phyloP scores from a whole-genome alignment of 805 yeast genomes.

The Wickerhamiella siamensis region DNA sequence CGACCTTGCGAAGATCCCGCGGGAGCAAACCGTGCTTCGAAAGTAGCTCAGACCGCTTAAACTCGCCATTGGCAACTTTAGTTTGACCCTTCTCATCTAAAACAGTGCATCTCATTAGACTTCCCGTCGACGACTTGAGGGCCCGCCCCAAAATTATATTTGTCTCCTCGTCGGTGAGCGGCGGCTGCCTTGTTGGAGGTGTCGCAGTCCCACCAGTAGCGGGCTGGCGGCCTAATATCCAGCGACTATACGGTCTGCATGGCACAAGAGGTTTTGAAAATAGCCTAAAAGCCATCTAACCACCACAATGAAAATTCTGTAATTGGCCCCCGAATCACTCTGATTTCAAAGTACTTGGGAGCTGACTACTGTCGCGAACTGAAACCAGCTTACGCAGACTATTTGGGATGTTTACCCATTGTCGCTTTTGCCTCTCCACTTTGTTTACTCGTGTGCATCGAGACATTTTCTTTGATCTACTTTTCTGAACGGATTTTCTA shows the following conservation, averaged over 20 bases:
- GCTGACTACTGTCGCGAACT: neutral
- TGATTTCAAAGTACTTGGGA: neutral
- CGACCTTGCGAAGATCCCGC: conserved; percentile 80
- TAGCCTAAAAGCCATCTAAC: neutral
- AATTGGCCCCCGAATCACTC: too few species aligned
- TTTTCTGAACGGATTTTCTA: too few species aligned
- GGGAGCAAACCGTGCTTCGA: conserved; percentile 69
- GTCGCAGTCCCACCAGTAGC: neutral
- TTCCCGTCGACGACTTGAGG: conserved; percentile 16
- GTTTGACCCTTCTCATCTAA: conserved; percentile 60
- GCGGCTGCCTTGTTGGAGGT: neutral
- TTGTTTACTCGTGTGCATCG: neutral
- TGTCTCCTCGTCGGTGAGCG: conserved; percentile 12
- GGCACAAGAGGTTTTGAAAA: neutral
- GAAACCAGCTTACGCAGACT: neutral
- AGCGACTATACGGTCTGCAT: neutral
- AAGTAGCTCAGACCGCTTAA: conserved; percentile 59
- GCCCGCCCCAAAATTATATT: conserved; percentile 17
- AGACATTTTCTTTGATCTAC: too few species aligned
- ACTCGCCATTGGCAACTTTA: conserved; percentile 52
- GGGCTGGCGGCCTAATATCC: neutral
- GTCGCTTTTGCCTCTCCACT: neutral
- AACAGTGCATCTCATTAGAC: conserved; percentile 62
- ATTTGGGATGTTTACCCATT: neutral
- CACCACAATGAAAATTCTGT: too few species aligned